phyloP scores from a whole-genome alignment of 2,329 filamentous ascomycete species.

The Torrubiella hemipterigena region DNA sequence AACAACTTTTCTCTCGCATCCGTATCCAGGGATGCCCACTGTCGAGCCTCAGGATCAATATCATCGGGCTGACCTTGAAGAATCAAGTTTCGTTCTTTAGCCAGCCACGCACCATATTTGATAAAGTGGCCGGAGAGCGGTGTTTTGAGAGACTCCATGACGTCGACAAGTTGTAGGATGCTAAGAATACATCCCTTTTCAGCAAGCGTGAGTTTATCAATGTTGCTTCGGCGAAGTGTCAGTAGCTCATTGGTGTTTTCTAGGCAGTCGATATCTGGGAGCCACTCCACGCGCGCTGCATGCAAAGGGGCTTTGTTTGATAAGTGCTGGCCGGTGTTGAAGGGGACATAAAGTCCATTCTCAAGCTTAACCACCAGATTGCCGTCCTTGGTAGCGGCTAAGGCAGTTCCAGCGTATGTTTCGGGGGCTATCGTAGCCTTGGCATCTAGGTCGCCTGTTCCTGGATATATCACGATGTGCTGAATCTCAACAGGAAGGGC shows the following conservation, averaged over 20 bases:
- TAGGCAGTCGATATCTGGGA: not conserved
- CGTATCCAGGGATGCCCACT: conserved; percentile 2
- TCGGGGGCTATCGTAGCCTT: not conserved
- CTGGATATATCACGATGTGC: not conserved
- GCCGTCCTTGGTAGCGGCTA: not conserved
- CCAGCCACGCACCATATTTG: not conserved
- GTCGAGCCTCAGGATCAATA: conserved; percentile 1
- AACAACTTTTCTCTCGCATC: no score
- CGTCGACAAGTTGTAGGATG: not conserved
- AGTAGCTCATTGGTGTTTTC: not conserved
- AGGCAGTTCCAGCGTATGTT: not conserved
- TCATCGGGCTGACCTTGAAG: not conserved
- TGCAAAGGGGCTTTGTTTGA: not conserved
- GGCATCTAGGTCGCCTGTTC: not conserved
- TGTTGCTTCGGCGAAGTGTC: not conserved
- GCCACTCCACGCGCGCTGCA: not conserved
- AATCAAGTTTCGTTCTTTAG: not conserved
- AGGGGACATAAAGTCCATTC: not conserved
- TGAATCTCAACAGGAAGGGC: not conserved
- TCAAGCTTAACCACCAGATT: not conserved
- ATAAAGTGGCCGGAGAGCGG: not conserved
- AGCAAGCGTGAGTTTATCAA: not conserved
- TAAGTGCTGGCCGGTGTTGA: not conserved
- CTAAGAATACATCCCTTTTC: not conserved
- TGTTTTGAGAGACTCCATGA: not conserved